phyloP scores from a whole-genome alignment of 768 basidiomycete species.

The Tricholoma sp. region DNA sequence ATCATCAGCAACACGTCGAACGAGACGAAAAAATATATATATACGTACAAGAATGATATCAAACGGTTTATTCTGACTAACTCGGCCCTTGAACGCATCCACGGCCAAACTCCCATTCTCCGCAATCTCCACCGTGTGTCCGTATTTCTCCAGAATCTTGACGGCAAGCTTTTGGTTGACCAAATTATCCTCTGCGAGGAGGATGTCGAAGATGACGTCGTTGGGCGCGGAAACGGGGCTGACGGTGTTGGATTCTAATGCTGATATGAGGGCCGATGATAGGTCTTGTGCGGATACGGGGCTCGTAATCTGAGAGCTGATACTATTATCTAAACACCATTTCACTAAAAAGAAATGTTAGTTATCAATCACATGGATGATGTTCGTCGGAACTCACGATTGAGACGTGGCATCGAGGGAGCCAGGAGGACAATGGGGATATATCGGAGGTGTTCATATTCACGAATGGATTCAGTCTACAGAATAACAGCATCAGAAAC shows the following conservation, averaged over 20 bases:
- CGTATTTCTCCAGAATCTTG: slow-evolving; percentile 57
- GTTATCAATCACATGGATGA: too few species aligned
- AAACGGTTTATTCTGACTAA: slow-evolving; percentile 67
- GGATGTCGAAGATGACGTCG: slow-evolving; percentile 84
- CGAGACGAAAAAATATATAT: too few species aligned
- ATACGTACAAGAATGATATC: slow-evolving; percentile 84
- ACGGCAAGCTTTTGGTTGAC: slow-evolving; percentile 96
- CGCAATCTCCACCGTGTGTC: slow-evolving; percentile 83
- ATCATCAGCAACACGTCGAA: background rate
- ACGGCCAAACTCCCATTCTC: slow-evolving; percentile 95
- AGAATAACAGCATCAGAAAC: slow-evolving; percentile 1
- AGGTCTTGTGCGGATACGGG: slow-evolving; percentile 87
- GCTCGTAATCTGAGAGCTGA: slow-evolving; percentile 90
- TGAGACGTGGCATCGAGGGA: slow-evolving; percentile 69
- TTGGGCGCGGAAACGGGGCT: slow-evolving; percentile 84
- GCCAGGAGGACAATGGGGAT: slow-evolving; percentile 92
- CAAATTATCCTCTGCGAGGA: slow-evolving; percentile 95
- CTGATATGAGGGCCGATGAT: slow-evolving; percentile 12
- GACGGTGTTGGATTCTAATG: slow-evolving; percentile 33
- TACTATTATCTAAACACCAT: slow-evolving; percentile 46
- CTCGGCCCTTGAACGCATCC: slow-evolving; percentile 82
- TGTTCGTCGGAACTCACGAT: slow-evolving; percentile 36
- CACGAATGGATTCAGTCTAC: slow-evolving; percentile 85
- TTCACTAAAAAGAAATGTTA: slow-evolving; percentile 40
- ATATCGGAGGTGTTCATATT: slow-evolving; percentile 91